Conservation (phyloP, 2,329 filamentous ascomycete species). For the Monilinia fructicola region DNA sequence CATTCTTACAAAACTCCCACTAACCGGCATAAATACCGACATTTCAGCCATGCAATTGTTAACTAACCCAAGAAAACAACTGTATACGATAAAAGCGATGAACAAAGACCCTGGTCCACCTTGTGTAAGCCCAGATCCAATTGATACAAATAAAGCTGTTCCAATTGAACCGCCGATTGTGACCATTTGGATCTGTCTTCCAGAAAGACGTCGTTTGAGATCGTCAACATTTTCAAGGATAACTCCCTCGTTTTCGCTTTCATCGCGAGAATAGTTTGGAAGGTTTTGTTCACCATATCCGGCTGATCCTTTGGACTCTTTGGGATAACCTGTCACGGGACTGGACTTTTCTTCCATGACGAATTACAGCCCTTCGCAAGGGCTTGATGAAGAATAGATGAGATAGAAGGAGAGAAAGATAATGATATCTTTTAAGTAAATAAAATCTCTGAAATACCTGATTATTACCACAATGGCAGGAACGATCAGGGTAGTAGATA, state of each 20-base stretch:
- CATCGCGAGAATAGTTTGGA: not conserved
- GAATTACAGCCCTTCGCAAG: not conserved
- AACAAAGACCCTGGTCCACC: constrained; percentile 44
- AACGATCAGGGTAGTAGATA: not conserved
- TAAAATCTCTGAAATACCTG: not conserved
- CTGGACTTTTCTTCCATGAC: constrained; percentile 26
- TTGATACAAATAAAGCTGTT: constrained; percentile 50
- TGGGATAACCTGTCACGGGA: constrained; percentile 18
- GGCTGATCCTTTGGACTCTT: constrained; percentile 25
- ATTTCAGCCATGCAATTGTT: constrained; percentile 49
- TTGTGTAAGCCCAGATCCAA: constrained; percentile 43
- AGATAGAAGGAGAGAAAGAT: not conserved
- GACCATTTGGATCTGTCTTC: constrained; percentile 51
- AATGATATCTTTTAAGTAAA: too few relatives aligned
- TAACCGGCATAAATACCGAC: constrained; percentile 55
- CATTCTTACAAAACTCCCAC: constrained; percentile 54
- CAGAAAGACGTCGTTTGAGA: constrained; percentile 43
- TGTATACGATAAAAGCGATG: constrained; percentile 48
- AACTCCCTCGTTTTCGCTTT: constrained; percentile 17
- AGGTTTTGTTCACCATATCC: constrained; percentile 25
- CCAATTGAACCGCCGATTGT: constrained; percentile 51
- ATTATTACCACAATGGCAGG: not conserved
- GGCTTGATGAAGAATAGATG: not conserved
- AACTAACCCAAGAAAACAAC: constrained; percentile 43
- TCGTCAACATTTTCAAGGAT: constrained; percentile 31